Conservation (phyloP, 768 basidiomycete species). For the Podaxis sp. region DNA sequence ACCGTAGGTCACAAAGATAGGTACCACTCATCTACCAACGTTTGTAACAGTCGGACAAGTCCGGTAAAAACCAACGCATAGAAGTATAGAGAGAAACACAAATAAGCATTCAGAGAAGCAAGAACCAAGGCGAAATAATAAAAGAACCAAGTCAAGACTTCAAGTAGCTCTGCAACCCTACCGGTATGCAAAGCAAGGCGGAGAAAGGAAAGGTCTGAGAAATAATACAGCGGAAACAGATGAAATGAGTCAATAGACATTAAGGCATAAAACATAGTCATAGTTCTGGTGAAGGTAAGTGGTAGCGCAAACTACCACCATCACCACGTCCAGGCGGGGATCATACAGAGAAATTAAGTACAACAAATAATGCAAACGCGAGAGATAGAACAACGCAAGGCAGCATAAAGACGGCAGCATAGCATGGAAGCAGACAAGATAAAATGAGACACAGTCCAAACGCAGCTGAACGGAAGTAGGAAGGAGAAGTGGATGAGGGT, state of each 20-base stretch:
- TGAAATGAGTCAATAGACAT: not conserved
- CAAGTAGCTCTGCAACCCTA: not conserved
- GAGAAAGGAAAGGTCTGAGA: not conserved
- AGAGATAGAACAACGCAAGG: not conserved
- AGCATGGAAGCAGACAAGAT: not conserved
- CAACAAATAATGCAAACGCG: not conserved
- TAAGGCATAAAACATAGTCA: not conserved
- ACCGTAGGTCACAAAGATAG: not conserved
- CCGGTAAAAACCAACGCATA: not conserved
- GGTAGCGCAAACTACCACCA: conserved; percentile 11
- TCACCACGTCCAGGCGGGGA: not conserved
- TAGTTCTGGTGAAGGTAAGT: not conserved
- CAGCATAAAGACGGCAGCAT: conserved; percentile 21
- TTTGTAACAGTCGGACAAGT: not conserved
- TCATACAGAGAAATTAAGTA: not conserved
- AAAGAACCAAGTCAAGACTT: not conserved
- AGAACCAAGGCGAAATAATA: not conserved
- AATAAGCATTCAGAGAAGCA: not conserved
- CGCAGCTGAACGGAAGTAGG: not conserved
- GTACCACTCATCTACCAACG: conserved; percentile 3
- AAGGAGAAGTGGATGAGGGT: conserved; percentile 12
- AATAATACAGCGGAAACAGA: not conserved
- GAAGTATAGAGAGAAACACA: not conserved
- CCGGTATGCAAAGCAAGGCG: not conserved
- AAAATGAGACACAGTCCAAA: not conserved